phyloP scores from a whole-genome alignment of 345 rosid species.

The Arabis hirsuta region DNA sequence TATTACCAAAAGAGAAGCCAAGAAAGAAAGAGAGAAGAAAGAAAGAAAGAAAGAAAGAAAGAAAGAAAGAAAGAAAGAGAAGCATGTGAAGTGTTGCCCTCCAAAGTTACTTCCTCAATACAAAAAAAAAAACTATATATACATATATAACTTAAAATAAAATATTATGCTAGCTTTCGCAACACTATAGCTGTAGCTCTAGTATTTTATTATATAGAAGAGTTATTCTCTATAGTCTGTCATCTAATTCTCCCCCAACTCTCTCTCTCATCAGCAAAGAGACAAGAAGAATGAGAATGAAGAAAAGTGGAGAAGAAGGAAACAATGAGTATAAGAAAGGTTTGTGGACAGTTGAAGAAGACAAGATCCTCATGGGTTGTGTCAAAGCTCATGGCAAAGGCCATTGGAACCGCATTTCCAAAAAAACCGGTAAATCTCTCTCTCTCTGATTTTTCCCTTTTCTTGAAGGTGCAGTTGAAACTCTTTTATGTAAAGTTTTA shows the following conservation, averaged over 20 bases:
- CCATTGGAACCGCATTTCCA: constrained; percentile 52
- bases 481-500: background rate
- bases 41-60: no score
- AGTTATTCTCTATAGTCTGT: background rate
- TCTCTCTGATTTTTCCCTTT: background rate
- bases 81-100: no score
- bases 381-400: constrained; percentile 52
- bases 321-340: constrained; percentile 50
- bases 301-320: constrained; percentile 18
- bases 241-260: background rate
- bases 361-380: constrained; percentile 50
- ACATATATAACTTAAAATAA: background rate
- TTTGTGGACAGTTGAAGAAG: constrained; percentile 60
- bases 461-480: background rate
- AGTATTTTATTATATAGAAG: constrained; percentile 5
- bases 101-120: no score
- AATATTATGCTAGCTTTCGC: background rate
- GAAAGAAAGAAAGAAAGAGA: no score
- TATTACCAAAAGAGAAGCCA: no score
- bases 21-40: no score
- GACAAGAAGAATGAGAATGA: constrained; percentile 29
- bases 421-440: constrained; percentile 43
- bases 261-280: background rate
- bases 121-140: background rate
- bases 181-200: constrained; percentile 10